Percentiles rank a stretch among this genome's conserved stretches.
Evolutionary conservation across 1,139 yeast species (phyloP).

Genomic region (Yamadazyma buinensis): DNA sequence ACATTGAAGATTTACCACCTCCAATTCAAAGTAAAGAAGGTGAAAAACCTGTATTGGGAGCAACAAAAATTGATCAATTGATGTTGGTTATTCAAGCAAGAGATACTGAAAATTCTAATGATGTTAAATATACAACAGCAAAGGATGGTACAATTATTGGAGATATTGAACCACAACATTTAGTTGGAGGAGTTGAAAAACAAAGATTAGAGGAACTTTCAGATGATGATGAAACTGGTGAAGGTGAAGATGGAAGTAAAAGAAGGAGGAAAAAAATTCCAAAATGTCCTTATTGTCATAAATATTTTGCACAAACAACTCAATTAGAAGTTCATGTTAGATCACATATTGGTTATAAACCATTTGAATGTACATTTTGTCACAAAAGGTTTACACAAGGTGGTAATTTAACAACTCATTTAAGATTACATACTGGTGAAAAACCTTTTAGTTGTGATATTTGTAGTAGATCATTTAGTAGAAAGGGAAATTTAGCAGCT

Average conservation of each 20-base stretch:
- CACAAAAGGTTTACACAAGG: conserved; percentile 87
- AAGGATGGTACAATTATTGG: conserved; percentile 57
- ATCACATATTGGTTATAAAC: conserved; percentile 74
- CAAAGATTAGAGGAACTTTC: conserved; percentile 24
- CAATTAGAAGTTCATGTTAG: conserved; percentile 77
- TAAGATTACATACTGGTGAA: conserved; percentile 87
- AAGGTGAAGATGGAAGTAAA: conserved; percentile 17
- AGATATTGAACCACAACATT: conserved; percentile 32
- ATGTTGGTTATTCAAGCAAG: conserved; percentile 90
- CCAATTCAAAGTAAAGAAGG: conserved; percentile 9
- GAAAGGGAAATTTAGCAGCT: conserved; percentile 88
- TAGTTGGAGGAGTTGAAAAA: conserved; percentile 83
- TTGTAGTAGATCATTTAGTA: conserved; percentile 72
- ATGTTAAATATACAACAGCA: conserved; percentile 56
- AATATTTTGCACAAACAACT: conserved; percentile 69
- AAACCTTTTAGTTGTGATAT: conserved; percentile 76
- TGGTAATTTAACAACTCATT: conserved; percentile 85
- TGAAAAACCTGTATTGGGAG: conserved; percentile 70
- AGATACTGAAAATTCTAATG: conserved; percentile 55
- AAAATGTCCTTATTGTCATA: conserved; percentile 67
- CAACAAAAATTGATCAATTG: conserved; percentile 83
- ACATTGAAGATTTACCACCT: conserved; percentile 6
- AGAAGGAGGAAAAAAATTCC: conserved; percentile 46
- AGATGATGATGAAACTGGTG: conserved; percentile 20
- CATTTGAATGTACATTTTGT: conserved; percentile 76